Evolutionary conservation across 768 basidiomycete species (phyloP), one percentile per base, ranked within the genome.

Genomic region (Kondoa malvinella): DNA sequence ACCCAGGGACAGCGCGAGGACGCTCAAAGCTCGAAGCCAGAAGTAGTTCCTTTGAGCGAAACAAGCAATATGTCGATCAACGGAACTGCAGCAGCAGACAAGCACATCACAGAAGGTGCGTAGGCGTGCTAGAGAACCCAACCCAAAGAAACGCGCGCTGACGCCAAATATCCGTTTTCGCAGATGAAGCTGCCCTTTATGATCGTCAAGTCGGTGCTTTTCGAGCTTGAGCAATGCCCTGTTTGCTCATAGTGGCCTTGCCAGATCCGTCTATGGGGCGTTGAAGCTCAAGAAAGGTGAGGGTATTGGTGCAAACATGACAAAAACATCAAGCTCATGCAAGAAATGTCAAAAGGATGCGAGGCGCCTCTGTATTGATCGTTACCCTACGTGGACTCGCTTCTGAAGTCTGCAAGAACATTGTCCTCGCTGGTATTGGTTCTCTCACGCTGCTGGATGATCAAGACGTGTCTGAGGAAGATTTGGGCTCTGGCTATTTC

Each of bases 361-460:
- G 90, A 73, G 91, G 88, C 76, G 91, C 90, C 26, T 88, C 90
- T 1, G 70, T 72, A 30, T 57, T 74, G 17, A 63, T 72, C n/a
- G 65, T 70, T 33, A 64, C 66, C n/a, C 72, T 75, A 32, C 66
- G 72, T 0, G 74, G 74, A 1, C 29, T 74, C 25, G 73, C 95
- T 56, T 90, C 91, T 4, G 95, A 99, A 76, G 84, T 86, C 17
- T 87, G 96, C 77, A 99, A 97, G 79, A 99, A 99, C 76, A 87
- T 99, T 75, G 94, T 97, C 21, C 83, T 99, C 60, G 89, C 95
- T 12, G 95, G 95, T 56, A 89, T 99, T 67, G 95, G 95, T 29
- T 86, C 84, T 75, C 79, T 99, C 69, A 80, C 95, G 69, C 82
- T 97, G 56, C 82, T 89, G 72, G 95, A 99, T 78, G 80, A 81